A percentile compares a stretch with the other conserved stretches of the same genome.
Conservation (phyloP, 148 eudicot species). For the Gaultheria prostrata region DNA sequence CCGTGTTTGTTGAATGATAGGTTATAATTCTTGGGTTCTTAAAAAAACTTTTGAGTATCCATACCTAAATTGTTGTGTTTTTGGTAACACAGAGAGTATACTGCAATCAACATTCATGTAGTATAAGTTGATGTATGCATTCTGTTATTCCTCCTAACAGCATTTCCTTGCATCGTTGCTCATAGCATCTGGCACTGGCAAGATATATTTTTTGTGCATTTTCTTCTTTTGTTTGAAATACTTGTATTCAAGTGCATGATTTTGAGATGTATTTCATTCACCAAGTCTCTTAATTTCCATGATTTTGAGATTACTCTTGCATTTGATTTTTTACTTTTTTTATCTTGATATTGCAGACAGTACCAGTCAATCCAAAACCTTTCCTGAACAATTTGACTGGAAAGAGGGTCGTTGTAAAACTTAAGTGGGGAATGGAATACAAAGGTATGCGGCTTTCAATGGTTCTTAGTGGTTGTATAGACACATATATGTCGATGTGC, state of each 20-base stretch:
- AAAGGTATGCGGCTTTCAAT: slow-evolving; percentile 40
- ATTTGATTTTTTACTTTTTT: neutral
- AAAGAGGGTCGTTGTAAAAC: slow-evolving; percentile 60
- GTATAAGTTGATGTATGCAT: neutral
- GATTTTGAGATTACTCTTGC: neutral
- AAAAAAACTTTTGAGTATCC: neutral
- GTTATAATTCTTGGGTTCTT: neutral
- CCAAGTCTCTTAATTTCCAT: neutral
- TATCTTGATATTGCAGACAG: slow-evolving; percentile 46
- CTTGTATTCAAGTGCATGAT: neutral
- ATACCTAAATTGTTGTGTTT: neutral
- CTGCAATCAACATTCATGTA: neutral
- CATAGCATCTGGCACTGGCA: neutral
- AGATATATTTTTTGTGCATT: neutral
- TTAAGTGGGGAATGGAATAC: slow-evolving; percentile 83
- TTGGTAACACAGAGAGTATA: neutral
- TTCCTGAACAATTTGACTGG: slow-evolving; percentile 76
- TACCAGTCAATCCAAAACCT: slow-evolving; percentile 76
- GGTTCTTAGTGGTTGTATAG: neutral
- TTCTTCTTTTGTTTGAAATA: neutral
- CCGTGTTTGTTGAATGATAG: neutral
- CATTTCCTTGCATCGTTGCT: neutral
- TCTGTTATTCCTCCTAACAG: neutral
- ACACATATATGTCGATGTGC: neutral
- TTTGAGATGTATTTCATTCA: neutral